phyloP scores from a whole-genome alignment of 2,329 filamentous ascomycete species.

The Tolypocladium amazonense region DNA sequence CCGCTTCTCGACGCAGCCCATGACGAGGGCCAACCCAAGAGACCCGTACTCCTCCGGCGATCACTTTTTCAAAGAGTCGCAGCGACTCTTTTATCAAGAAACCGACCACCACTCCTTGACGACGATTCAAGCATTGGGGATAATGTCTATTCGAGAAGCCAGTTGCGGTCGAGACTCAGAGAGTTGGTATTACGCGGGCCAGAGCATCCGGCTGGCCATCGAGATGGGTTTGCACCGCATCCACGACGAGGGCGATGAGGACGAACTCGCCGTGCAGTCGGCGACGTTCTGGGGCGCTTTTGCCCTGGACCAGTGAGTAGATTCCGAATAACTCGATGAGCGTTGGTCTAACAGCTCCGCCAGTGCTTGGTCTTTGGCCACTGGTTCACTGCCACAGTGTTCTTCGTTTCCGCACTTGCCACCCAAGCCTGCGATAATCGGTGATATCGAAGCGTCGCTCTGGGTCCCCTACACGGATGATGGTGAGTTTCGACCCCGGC shows the following conservation, averaged over 20 bases:
- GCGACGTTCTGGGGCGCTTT: conserved; percentile 55
- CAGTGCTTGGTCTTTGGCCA: conserved; percentile 56
- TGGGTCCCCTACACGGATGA: conserved; percentile 51
- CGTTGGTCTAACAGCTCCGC: conserved; percentile 9
- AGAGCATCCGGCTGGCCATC: conserved; percentile 60
- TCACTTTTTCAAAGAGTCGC: conserved; percentile 63
- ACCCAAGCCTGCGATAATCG: conserved; percentile 49
- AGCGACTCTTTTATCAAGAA: conserved; percentile 48
- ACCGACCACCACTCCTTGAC: conserved; percentile 52
- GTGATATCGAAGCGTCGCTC: conserved; percentile 46
- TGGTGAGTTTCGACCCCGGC: conserved; percentile 27
- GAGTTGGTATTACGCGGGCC: conserved; percentile 62
- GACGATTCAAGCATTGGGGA: conserved; percentile 63
- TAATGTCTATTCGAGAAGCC: conserved; percentile 67
- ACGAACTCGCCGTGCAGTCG: conserved; percentile 46
- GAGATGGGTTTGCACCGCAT: conserved; percentile 59
- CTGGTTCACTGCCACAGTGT: conserved; percentile 49
- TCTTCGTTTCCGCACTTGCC: conserved; percentile 46
- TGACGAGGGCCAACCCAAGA: conserved; percentile 49
- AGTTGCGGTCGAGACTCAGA: conserved; percentile 63
- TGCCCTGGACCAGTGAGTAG: conserved; percentile 51
- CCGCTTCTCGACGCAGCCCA: conserved; percentile 55
- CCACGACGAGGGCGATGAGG: conserved; percentile 35
- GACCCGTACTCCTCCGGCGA: conserved; percentile 59
- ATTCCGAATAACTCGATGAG: not conserved